Percentiles rank a stretch among this genome's conserved stretches.
Conservation (phyloP, 1,139 yeast genomes). For the Geotrichum phurueaensis region DNA sequence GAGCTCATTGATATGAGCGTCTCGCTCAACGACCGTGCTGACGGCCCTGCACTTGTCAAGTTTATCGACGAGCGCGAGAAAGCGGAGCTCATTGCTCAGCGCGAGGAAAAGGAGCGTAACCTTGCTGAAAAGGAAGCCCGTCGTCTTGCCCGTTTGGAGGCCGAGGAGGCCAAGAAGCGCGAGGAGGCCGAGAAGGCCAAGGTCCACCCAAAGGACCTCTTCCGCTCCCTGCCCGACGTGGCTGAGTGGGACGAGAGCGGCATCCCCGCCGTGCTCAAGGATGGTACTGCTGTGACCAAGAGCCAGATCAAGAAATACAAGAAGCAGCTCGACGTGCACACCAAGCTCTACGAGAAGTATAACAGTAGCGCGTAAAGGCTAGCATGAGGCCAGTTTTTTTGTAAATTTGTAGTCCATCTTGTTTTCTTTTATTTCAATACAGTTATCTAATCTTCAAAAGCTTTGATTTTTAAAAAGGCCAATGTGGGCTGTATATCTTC, state of each 20-base stretch:
- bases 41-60: conserved; percentile 73
- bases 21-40: conserved; percentile 81
- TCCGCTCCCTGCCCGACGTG: conserved; percentile 49
- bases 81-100: conserved; percentile 52
- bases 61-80: conserved; percentile 67
- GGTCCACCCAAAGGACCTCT: conserved; percentile 65
- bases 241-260: conserved; percentile 82
- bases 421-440: no score
- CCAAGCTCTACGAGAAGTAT: conserved; percentile 69
- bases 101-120: conserved; percentile 54
- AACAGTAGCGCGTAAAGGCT: background rate
- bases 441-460: no score
- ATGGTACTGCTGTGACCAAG: conserved; percentile 85
- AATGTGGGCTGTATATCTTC: no score
- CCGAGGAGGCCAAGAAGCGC: conserved; percentile 44
- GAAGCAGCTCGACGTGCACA: conserved; percentile 74
- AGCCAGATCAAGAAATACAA: conserved; percentile 74
- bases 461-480: no score
- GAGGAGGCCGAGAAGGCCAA: conserved; percentile 67
- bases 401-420: no score
- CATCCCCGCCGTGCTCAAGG: conserved; percentile 66
- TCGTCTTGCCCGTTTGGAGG: conserved; percentile 21
- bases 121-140: conserved; percentile 47
- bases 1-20: conserved; percentile 73
- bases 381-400: no score